Base-by-base conservation (phyloP, 768 basidiomycete species). In the Amanita brunnescens region DNA sequence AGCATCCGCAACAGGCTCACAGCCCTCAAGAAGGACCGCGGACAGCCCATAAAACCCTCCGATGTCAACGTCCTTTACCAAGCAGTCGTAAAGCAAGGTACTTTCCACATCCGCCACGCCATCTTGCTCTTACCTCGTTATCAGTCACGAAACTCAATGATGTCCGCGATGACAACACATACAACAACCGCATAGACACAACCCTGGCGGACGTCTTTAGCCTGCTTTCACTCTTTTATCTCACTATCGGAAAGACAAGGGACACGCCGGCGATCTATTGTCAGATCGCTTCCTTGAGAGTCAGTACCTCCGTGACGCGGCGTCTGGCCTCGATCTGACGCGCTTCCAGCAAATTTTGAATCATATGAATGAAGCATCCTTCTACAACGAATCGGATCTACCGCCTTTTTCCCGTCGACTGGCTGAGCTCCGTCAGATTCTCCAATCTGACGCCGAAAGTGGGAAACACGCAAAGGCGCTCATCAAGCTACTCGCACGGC, bases 1-100 rank as follows among this genome's bases (percentile, higher is more conserved):
- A 95, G 91, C 68, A 93, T 97, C 66, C 83, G 95, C 52, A 95
- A 96, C 68, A 82, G 95, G 56, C 80, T 99, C 43, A 95, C 94
- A 6, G 93, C 83, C 9, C 81, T 94, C 65, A 93, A 93, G 78
- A 88, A 92, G 74, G 85, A 95, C 64, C 82, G 91, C 42, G 91
- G 81, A 34, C 87, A 90, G 58, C 97, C 87, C 72, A 90, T 96
- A 67, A 91, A 92, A 60, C 78, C 93, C 6, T 84, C 89, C 54
- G 95, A 93, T 74, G 95, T 97, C 44, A 86, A 94, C 66, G 76
- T 81, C 35, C 83, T 98, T 54, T 98, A 98, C 75, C 89, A 91
- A 55, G 78, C 83, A 2, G 87, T 96, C 55, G 87, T 98, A 52
- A 91, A 92, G 64, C 92, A 97, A 79, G 89, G 94, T 91, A 39